Base-by-base conservation (phyloP, 176 grass and related monocot species). In the Zea luxurians region DNA sequence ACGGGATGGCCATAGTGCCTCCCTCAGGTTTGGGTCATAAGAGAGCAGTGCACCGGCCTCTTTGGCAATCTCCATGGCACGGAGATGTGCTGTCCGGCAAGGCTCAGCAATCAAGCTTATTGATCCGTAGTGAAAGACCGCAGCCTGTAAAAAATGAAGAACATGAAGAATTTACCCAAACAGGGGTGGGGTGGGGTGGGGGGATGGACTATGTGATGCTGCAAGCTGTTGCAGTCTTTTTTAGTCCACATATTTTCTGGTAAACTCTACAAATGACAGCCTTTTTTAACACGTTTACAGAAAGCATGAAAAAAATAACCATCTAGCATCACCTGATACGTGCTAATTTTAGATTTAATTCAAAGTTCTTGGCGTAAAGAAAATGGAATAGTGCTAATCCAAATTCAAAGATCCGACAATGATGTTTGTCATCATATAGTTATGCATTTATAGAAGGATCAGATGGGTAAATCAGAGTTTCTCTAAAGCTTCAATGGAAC, bases 81-180 rank as follows among this genome's bases (percentile, higher is more conserved):
- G 68, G 61, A 97, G 68, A 64, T 97, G 94, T 34, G 94, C 91
- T 37, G 94, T 83, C 64, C 94, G 88, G 79, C 94, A 93, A 70
- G 91, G 91, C 82, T 97, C 94, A 16, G 91, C 82, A 61, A 97
- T 97, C 79, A 97, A 85, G 77, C 94, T 93, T 85, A 97, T 93
- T 72, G 94, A 97, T 81, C 94, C 94, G 43, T 93, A 97, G 82
- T 97, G 94, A 66, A 97, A 97, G 16, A 91, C 82, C 16, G 89
- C 78, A 41, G 94, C 94, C 94, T 97, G 88, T 6, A 61, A 11
- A 41, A 36, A 66, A 43, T 49, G 37, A 5, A 76, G 50, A 34
- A 44, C 15, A 58, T 78, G 10, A 78, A 78, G 47, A 83, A 61
- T 38, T 71, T 17, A 43, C 16, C 40, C 0, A 54, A 48, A 68